A percentile compares a stretch with the other conserved stretches of the same genome.
These are phyloP conservation scores for Cardamine chenopodiifolia DNA, from an alignment of 345 rosid genomes.

Conservation along the genomic window DNA sequence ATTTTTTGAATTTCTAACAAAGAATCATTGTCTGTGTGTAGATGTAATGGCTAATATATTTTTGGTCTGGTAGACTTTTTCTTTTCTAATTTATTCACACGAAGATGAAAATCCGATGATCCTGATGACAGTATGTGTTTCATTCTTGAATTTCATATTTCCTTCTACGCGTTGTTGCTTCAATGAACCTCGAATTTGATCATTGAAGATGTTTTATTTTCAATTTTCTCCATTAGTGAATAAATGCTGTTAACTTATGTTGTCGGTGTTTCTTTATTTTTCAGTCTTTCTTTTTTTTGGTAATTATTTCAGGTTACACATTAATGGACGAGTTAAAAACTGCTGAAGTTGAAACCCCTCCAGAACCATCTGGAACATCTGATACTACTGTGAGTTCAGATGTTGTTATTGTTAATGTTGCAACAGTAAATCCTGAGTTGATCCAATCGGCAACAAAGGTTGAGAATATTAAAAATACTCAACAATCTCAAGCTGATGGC, in stretches of 20 bases:
- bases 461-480: slow-evolving; percentile 20
- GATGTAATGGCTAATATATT: too few species aligned
- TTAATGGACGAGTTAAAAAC: slow-evolving; percentile 54
- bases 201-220: background rate
- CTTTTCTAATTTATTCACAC: background rate
- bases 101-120: background rate
- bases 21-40: background rate
- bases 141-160: too few species aligned
- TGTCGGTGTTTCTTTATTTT: background rate
- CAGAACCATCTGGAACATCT: slow-evolving; percentile 36
- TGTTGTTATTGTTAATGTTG: slow-evolving; percentile 28
- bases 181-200: background rate
- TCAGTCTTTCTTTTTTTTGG: background rate
- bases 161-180: background rate
- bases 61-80: too few species aligned
- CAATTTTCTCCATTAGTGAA: background rate
- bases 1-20: background rate
- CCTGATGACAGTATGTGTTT: background rate
- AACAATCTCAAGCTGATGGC: slow-evolving; percentile 36
- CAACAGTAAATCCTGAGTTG: slow-evolving; percentile 29
- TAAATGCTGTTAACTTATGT: background rate
- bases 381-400: slow-evolving; percentile 18
- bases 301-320: slow-evolving; percentile 38
- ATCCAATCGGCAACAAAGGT: slow-evolving; percentile 3
- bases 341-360: slow-evolving; percentile 32